Percentiles rank a stretch among this genome's conserved stretches.
Evolutionary conservation across 768 basidiomycete species (phyloP).

Genomic region (Pulveroboletus sp.): DNA sequence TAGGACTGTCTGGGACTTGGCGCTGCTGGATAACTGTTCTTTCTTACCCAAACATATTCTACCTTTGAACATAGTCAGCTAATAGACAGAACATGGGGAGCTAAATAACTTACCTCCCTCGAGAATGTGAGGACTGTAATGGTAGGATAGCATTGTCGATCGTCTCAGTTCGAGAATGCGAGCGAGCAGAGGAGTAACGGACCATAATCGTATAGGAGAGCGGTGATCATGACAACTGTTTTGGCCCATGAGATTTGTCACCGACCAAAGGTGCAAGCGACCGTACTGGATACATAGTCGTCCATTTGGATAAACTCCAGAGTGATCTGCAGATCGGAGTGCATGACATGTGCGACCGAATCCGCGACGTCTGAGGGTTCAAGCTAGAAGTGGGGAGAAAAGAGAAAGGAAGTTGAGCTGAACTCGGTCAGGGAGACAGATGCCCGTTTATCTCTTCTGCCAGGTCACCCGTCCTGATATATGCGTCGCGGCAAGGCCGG

Average conservation of each 20-base stretch:
- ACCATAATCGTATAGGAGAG: not conserved
- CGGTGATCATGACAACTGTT: not conserved
- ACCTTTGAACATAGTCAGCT: not conserved
- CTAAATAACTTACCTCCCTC: not conserved
- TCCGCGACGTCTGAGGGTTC: not conserved
- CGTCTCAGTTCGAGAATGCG: not conserved
- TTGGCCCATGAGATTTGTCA: not conserved
- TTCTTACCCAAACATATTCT: slow-evolving; percentile 11
- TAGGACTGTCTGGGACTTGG: not conserved
- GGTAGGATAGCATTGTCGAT: not conserved
- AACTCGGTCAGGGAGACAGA: not conserved
- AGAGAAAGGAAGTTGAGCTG: not conserved
- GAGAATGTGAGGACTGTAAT: not conserved
- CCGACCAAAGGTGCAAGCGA: not conserved
- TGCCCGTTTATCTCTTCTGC: not conserved
- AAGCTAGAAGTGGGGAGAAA: not conserved
- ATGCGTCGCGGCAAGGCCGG: not conserved
- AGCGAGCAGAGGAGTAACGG: not conserved
- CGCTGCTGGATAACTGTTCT: not conserved
- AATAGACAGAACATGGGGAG: not conserved
- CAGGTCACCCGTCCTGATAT: not conserved
- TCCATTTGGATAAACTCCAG: not conserved
- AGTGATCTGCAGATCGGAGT: not conserved
- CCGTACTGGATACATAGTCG: not conserved
- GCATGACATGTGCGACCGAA: not conserved